Conservation (phyloP, 225 moss, liverwort and hornwort genomes). For the Marchantia polymorpha region DNA sequence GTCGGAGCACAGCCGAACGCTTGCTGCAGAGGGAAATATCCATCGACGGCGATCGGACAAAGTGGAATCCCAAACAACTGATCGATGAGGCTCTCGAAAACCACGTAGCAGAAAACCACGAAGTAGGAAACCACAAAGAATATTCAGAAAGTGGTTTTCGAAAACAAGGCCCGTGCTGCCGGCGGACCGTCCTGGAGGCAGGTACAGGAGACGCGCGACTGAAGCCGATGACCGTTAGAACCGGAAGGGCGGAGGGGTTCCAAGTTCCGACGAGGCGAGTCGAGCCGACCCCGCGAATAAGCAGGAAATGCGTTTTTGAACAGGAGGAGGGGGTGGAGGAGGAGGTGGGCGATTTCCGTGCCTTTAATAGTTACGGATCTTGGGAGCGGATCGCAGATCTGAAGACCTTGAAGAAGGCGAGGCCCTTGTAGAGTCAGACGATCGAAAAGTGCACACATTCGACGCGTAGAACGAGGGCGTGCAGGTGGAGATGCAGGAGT, state of each 20-base stretch:
- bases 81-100: too few species aligned
- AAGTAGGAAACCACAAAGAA: too few species aligned
- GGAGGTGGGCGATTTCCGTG: neutral
- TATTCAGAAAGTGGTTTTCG: neutral
- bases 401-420: neutral
- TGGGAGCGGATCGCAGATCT: neutral
- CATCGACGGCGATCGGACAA: too few species aligned
- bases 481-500: slow-evolving; percentile 7
- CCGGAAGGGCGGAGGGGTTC: neutral
- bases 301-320: neutral
- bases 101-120: too few species aligned
- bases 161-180: neutral
- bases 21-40: too few species aligned
- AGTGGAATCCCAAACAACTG: too few species aligned
- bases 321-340: neutral
- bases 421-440: neutral
- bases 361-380: neutral
- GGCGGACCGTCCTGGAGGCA: neutral
- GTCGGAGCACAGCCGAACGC: too few species aligned
- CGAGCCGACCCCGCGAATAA: neutral
- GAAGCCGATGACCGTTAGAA: neutral
- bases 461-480: neutral
- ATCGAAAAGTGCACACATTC: neutral
- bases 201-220: neutral
- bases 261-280: too few species aligned